A percentile compares a stretch with the other conserved stretches of the same genome.
phyloP scores from a whole-genome alignment of 2,329 filamentous ascomycete genomes.

The Graphilbum fragrans region DNA sequence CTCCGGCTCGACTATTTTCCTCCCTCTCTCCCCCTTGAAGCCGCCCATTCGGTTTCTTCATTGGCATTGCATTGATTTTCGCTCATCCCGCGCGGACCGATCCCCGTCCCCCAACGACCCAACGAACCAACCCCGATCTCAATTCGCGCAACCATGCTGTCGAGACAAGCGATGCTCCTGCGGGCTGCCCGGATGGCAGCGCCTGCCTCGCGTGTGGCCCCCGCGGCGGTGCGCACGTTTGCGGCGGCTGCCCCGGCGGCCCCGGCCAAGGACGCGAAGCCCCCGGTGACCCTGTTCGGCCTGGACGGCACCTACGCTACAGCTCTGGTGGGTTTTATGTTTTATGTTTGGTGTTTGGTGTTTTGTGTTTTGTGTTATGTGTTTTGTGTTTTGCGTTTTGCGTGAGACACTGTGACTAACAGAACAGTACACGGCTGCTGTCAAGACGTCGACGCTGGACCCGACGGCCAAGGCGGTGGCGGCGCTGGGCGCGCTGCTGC shows the following conservation, averaged over 20 bases:
- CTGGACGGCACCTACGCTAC: slow-evolving; percentile 97
- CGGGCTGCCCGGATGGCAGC: slow-evolving; percentile 44
- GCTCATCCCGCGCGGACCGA: slow-evolving; percentile 9
- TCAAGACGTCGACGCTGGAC: slow-evolving; percentile 79
- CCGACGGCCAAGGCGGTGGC: slow-evolving; percentile 69
- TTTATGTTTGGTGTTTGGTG: too few species aligned
- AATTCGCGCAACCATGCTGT: slow-evolving; percentile 51
- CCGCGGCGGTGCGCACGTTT: slow-evolving; percentile 76
- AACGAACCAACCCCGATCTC: slow-evolving; percentile 14
- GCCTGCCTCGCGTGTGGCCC: slow-evolving; percentile 44
- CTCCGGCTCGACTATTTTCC: neutral
- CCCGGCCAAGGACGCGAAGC: slow-evolving; percentile 58
- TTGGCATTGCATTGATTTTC: slow-evolving; percentile 4
- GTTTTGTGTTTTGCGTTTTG: too few species aligned
- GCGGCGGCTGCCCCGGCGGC: slow-evolving; percentile 58
- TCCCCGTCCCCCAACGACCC: slow-evolving; percentile 8
- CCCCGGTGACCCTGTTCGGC: slow-evolving; percentile 85
- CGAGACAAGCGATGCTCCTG: slow-evolving; percentile 41
- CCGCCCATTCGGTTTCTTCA: neutral
- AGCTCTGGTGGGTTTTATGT: slow-evolving; percentile 93
- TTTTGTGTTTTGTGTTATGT: too few species aligned
- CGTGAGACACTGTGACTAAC: too few species aligned
- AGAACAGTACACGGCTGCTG: slow-evolving; percentile 96
- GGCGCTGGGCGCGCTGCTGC: slow-evolving; percentile 58
- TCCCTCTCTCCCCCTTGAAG: neutral